These are phyloP conservation scores for Ambrosia artemisiifolia DNA, from an alignment of 129 eudicot genomes.

Conservation along the genomic window DNA sequence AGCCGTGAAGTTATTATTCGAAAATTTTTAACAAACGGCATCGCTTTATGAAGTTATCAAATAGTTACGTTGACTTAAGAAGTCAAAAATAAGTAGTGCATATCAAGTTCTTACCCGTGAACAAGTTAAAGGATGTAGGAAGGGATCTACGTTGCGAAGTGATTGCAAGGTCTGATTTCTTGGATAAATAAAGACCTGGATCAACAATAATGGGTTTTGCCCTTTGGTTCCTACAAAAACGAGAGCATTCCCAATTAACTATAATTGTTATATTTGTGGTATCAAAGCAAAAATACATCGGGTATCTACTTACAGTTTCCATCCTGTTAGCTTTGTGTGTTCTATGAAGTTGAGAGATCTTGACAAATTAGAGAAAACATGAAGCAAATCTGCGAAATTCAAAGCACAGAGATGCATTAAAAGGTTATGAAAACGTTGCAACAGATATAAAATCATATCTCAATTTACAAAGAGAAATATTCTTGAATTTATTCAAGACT, in stretches of 20 bases:
- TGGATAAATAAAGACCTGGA: constrained; percentile 92
- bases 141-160: constrained; percentile 89
- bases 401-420: not conserved
- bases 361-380: constrained; percentile 85
- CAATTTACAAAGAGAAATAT: not conserved
- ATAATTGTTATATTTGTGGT: not conserved
- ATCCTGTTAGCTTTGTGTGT: constrained; percentile 79
- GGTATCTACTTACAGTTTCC: constrained; percentile 77
- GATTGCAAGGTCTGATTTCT: constrained; percentile 86
- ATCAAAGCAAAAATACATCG: not conserved
- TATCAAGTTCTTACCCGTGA: constrained; percentile 61
- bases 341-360: constrained; percentile 90
- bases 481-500: not conserved
- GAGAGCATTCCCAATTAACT: not conserved
- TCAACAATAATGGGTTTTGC: constrained; percentile 89
- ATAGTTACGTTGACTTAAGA: constrained; percentile 2
- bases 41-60: not conserved
- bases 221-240: constrained; percentile 75
- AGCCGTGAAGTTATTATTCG: not conserved
- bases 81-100: not conserved
- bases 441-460: not conserved
- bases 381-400: constrained; percentile 79
- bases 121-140: constrained; percentile 85
- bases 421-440: not conserved
- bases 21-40: not conserved